Evolutionary conservation across 164 flowering plant species (phyloP).

Genomic region (Tetracentron sinense): DNA sequence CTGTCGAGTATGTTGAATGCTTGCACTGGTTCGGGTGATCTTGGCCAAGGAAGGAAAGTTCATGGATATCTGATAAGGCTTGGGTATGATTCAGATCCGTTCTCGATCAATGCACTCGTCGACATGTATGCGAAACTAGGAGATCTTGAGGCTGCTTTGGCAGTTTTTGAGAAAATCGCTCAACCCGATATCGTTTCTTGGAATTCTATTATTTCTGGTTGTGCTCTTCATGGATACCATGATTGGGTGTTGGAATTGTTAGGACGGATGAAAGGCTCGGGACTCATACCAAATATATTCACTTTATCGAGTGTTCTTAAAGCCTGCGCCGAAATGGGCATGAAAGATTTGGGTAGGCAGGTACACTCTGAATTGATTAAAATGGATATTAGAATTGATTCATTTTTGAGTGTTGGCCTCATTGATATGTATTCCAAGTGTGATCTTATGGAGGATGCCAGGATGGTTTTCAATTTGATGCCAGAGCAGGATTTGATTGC

Average conservation of each 20-base stretch:
- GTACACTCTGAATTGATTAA: slow-evolving; percentile 1
- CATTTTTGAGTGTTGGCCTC: slow-evolving; percentile 1
- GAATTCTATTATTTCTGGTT: slow-evolving; percentile 13
- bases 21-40: not conserved
- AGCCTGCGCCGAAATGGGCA: slow-evolving; percentile 1
- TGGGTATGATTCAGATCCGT: not conserved
- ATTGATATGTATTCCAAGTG: slow-evolving; percentile 3
- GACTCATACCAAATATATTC: not conserved
- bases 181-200: not conserved
- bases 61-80: slow-evolving; percentile 3
- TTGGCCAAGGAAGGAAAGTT: not conserved
- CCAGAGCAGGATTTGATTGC: not conserved
- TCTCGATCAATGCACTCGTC: not conserved
- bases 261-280: not conserved
- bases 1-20: slow-evolving; percentile 1
- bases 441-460: not conserved
- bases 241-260: not conserved
- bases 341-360: not conserved
- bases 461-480: not conserved
- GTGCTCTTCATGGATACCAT: not conserved
- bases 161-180: not conserved
- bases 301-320: slow-evolving; percentile 1
- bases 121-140: slow-evolving; percentile 5
- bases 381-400: not conserved
- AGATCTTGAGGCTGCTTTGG: not conserved